phyloP scores from a whole-genome alignment of 208 protist species.

The Acanthamoeba sp. region DNA sequence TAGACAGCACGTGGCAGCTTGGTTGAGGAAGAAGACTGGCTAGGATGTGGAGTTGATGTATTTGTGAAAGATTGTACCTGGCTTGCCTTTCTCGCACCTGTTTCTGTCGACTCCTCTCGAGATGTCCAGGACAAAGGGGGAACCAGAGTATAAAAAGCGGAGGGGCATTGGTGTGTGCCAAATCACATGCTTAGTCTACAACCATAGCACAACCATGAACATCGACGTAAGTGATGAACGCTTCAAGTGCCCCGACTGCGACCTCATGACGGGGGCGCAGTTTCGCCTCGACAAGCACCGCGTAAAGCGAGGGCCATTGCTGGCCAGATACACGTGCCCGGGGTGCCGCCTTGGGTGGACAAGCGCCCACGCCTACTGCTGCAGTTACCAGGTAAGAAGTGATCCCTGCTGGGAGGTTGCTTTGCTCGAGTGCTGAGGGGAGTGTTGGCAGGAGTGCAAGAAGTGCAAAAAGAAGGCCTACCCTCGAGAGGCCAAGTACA shows the following conservation, averaged over 20 bases:
- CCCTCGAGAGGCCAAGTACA: not conserved
- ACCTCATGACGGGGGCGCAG: not conserved
- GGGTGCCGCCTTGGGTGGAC: not conserved
- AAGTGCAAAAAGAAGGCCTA: not conserved
- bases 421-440: not conserved
- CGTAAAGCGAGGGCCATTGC: not conserved
- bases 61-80: no score
- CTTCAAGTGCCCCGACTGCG: constrained; percentile 5
- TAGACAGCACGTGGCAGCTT: no score
- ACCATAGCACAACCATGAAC: no score
- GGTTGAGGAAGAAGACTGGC: no score
- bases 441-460: not conserved
- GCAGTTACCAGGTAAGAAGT: not conserved
- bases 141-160: no score
- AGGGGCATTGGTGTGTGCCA: no score
- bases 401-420: not conserved
- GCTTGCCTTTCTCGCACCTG: no score
- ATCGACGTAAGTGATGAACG: no score
- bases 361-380: constrained; percentile 2
- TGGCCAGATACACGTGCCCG: constrained; percentile 4
- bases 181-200: no score
- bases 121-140: no score
- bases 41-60: no score
- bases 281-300: not conserved
- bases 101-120: no score